These are phyloP conservation scores for Diaporthe eres DNA, from an alignment of 2,329 filamentous ascomycete species.

Conservation along the genomic window DNA sequence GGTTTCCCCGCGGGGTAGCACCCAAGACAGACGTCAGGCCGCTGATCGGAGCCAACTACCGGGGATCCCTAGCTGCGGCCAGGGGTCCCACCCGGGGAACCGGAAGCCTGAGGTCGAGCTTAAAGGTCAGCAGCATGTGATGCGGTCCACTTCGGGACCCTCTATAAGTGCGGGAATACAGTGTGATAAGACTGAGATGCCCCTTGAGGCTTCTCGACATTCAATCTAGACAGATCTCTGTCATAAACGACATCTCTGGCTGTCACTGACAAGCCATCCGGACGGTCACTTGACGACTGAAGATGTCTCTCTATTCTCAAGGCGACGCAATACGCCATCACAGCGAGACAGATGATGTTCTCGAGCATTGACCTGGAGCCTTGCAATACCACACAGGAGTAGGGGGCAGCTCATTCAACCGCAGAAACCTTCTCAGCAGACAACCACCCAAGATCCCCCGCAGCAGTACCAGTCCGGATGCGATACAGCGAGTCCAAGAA, in stretches of 20 bases:
- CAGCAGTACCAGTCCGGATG: slow-evolving; percentile 48
- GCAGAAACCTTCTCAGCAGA: not conserved
- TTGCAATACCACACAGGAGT: not conserved
- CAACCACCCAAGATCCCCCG: slow-evolving; percentile 28
- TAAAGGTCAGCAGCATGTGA: slow-evolving; percentile 20
- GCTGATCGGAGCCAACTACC: slow-evolving; percentile 30
- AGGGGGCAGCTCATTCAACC: not conserved
- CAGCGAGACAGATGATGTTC: too few relatives aligned
- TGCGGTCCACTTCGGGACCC: not conserved
- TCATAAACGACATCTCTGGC: accelerated
- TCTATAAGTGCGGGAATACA: not conserved
- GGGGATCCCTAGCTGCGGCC: slow-evolving; percentile 2
- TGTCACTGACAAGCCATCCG: too few relatives aligned
- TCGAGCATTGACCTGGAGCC: too few relatives aligned
- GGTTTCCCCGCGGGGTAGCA: slow-evolving; percentile 30
- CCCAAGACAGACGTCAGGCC: slow-evolving; percentile 31
- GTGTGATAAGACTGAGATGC: accelerated
- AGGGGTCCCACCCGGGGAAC: slow-evolving; percentile 5
- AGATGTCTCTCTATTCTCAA: too few relatives aligned
- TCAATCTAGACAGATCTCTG: accelerated
- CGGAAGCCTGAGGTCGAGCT: not conserved
- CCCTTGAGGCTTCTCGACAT: not conserved
- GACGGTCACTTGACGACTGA: too few relatives aligned
- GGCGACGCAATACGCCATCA: not conserved
- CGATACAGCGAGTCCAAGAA: slow-evolving; percentile 81